Evolutionary conservation across 2,329 filamentous ascomycete species (phyloP).

Genomic region (Phymatotrichopsis omnivora): DNA sequence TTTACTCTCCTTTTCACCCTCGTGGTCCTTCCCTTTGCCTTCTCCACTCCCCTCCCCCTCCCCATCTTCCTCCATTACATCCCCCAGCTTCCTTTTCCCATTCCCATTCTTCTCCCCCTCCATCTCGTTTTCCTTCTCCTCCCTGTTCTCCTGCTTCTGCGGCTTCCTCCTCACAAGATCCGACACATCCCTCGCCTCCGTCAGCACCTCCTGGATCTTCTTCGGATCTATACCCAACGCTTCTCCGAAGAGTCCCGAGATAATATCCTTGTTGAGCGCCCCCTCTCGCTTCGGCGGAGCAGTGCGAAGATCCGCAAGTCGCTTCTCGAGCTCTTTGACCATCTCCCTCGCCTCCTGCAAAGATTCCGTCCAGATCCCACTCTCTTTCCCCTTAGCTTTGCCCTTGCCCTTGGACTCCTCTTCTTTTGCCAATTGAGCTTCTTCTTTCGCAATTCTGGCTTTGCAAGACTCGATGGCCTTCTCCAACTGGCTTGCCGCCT

Average conservation of each 20-base stretch:
- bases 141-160: too few relatives aligned
- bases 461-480: conserved; percentile 28
- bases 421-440: conserved; percentile 35
- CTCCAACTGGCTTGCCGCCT: conserved; percentile 29
- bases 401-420: conserved; percentile 39
- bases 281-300: conserved; percentile 36
- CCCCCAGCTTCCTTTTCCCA: conserved; percentile 22
- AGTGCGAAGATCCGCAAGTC: conserved; percentile 58
- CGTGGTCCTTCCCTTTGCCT: too few relatives aligned
- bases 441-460: conserved; percentile 27
- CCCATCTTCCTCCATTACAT: conserved; percentile 19
- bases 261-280: conserved; percentile 37
- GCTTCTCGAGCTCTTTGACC: conserved; percentile 37
- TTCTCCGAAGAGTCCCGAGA: conserved; percentile 53
- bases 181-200: conserved; percentile 61
- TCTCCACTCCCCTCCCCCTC: conserved; percentile 13
- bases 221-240: conserved; percentile 54
- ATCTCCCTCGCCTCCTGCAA: conserved; percentile 69
- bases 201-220: conserved; percentile 60
- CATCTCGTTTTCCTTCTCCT: conserved; percentile 17
- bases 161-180: conserved; percentile 61
- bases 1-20: too few relatives aligned
- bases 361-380: conserved; percentile 59
- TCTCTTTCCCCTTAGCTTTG: conserved; percentile 42
- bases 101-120: conserved; percentile 10